These are phyloP conservation scores for Schizosaccharomyces versatilis DNA, from an alignment of 1,139 yeast species.

Conservation along the genomic window DNA sequence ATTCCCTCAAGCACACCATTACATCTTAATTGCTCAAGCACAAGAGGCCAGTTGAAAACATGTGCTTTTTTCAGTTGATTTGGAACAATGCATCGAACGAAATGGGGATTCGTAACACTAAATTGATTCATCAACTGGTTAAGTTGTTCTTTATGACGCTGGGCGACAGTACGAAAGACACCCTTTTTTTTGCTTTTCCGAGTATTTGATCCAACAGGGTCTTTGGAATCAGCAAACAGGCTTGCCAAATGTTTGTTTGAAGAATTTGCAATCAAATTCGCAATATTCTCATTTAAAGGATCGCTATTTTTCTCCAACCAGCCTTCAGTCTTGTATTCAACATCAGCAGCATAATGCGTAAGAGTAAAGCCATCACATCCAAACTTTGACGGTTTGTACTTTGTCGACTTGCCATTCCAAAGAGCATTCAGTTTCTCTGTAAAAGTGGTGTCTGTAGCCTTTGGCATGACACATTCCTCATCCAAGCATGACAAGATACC, in stretches of 20 bases:
- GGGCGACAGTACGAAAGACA: conserved; percentile 61
- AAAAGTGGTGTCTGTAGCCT: conserved; percentile 62
- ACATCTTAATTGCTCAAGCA: conserved; percentile 74
- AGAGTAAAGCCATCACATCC: conserved; percentile 37
- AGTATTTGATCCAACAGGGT: conserved; percentile 10
- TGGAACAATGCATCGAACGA: conserved; percentile 88
- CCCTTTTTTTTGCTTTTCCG: conserved; percentile 19
- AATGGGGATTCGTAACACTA: conserved; percentile 74
- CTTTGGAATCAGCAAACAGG: conserved; percentile 23
- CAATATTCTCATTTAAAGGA: conserved; percentile 62
- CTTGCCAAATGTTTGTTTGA: conserved; percentile 29
- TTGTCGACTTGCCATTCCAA: conserved; percentile 36
- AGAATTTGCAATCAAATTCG: conserved; percentile 36
- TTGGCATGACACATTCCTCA: conserved; percentile 91
- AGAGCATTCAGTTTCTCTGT: conserved; percentile 52
- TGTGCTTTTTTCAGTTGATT: conserved; percentile 54
- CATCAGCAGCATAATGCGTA: conserved; percentile 87
- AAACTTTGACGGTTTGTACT: conserved; percentile 46
- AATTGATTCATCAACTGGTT: conserved; percentile 49
- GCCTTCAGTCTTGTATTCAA: conserved; percentile 72
- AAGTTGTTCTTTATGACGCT: conserved; percentile 53
- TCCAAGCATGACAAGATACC: conserved; percentile 78
- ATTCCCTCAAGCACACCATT: conserved; percentile 97
- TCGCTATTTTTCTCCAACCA: conserved; percentile 93
- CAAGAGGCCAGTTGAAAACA: conserved; percentile 50